These are phyloP conservation scores for Cyberlindnera samutprakarnensis DNA, from an alignment of 805 yeast genomes.

Conservation along the genomic window DNA sequence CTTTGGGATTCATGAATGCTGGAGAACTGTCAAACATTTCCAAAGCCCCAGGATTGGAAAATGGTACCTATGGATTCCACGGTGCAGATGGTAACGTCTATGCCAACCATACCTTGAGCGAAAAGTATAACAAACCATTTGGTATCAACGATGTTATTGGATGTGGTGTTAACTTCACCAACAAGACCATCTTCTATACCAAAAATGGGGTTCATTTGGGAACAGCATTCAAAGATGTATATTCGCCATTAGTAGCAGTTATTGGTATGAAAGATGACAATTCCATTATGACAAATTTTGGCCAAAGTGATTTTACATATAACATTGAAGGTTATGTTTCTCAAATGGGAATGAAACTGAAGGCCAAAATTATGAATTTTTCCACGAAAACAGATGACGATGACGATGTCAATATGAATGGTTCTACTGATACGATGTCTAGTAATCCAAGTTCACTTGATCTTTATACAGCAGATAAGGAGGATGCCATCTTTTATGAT, in stretches of 20 bases:
- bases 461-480: constrained; percentile 4
- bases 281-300: constrained; percentile 29
- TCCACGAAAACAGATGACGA: neutral
- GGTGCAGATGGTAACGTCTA: constrained; percentile 42
- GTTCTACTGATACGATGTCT: constrained; percentile 1
- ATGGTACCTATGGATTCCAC: constrained; percentile 43
- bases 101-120: constrained; percentile 31
- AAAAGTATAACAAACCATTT: constrained; percentile 36
- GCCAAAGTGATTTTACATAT: constrained; percentile 50
- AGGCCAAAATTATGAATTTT: constrained; percentile 4
- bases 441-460: constrained; percentile 14
- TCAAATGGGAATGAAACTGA: constrained; percentile 30
- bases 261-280: constrained; percentile 32
- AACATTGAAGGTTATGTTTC: constrained; percentile 51
- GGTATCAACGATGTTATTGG: constrained; percentile 66
- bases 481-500: constrained; percentile 14
- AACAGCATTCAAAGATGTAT: constrained; percentile 41
- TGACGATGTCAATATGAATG: constrained; percentile 2
- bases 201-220: constrained; percentile 69
- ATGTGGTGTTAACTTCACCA: constrained; percentile 70
- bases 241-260: constrained; percentile 37
- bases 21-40: constrained; percentile 18
- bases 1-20: constrained; percentile 38
- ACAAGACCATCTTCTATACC: constrained; percentile 62
- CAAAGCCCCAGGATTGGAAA: constrained; percentile 41